Evolutionary conservation across 768 basidiomycete genomes (phyloP).

Genomic region (Agrocybe praecox): DNA sequence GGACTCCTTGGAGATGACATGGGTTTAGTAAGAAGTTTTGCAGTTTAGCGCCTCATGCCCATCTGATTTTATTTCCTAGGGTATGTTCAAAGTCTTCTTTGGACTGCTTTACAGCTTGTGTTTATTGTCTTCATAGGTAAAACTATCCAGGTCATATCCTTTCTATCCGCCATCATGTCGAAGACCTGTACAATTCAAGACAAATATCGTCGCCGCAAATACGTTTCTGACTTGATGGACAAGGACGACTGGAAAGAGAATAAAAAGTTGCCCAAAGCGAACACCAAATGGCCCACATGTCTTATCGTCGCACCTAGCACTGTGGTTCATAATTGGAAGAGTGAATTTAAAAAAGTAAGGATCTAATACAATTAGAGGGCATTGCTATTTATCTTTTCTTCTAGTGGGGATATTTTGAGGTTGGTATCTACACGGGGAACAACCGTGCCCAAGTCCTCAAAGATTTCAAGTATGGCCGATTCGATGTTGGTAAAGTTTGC

Average conservation of each 20-base stretch:
- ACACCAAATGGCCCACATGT: slow-evolving; percentile 82
- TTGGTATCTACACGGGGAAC: slow-evolving; percentile 69
- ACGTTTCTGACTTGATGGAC: slow-evolving; percentile 72
- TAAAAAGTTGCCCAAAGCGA: slow-evolving; percentile 62
- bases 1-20: slow-evolving; percentile 95
- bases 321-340: slow-evolving; percentile 86
- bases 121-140: slow-evolving; percentile 55
- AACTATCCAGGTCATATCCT: slow-evolving; percentile 92
- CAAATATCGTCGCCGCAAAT: slow-evolving; percentile 60
- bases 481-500: slow-evolving; percentile 73
- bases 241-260: slow-evolving; percentile 50
- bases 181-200: slow-evolving; percentile 73
- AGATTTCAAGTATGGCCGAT: slow-evolving; percentile 79
- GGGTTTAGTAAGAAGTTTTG: slow-evolving; percentile 64
- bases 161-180: slow-evolving; percentile 90
- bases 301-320: slow-evolving; percentile 87
- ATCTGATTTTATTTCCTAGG: slow-evolving; percentile 1
- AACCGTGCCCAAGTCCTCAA: slow-evolving; percentile 59
- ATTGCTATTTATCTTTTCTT: background rate
- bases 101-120: background rate
- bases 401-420: slow-evolving; percentile 95
- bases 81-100: background rate
- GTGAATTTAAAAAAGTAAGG: slow-evolving; percentile 80
- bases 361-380: background rate
- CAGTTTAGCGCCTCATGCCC: background rate